Percentiles rank a stretch among this genome's conserved stretches.
phyloP scores from a whole-genome alignment of 192 early-diverging fungal species.

The Umbelopsis ramanniana region DNA sequence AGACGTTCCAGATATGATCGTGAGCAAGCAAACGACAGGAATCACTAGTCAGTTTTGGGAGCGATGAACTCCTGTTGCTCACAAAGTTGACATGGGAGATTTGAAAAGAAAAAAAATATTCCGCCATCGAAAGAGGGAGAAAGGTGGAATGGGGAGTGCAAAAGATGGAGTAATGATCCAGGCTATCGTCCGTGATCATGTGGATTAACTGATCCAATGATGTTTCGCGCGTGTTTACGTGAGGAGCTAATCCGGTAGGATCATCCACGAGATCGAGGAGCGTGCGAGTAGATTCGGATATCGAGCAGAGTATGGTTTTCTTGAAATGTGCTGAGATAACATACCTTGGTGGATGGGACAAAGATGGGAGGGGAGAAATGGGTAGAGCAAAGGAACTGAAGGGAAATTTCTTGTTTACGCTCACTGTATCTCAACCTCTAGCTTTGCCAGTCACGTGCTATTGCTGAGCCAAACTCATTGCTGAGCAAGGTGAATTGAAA shows the following conservation, averaged over 20 bases:
- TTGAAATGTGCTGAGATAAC: conserved; percentile 18
- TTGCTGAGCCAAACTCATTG: too few species aligned
- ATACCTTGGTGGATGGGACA: conserved; percentile 14
- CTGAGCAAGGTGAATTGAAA: too few species aligned
- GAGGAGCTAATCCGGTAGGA: background rate
- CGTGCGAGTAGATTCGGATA: conserved; percentile 18
- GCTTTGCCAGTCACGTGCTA: too few species aligned
- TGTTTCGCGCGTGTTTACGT: too few species aligned
- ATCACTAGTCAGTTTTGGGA: too few species aligned
- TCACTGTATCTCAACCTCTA: background rate
- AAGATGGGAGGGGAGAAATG: background rate
- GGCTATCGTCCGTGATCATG: too few species aligned
- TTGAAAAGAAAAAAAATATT: background rate
- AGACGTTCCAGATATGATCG: too few species aligned
- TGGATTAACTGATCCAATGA: too few species aligned
- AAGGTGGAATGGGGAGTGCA: background rate
- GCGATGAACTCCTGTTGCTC: background rate
- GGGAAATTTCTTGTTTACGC: conserved; percentile 6
- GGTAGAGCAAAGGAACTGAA: too few species aligned
- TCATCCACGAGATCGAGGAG: conserved; percentile 13
- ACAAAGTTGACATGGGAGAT: background rate
- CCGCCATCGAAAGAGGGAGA: background rate
- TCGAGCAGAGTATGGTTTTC: conserved; percentile 2
- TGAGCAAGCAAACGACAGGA: too few species aligned
- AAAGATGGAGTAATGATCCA: background rate